These are phyloP conservation scores for Cystobasidium tubakii DNA, from an alignment of 768 basidiomycete genomes.

Conservation along the genomic window DNA sequence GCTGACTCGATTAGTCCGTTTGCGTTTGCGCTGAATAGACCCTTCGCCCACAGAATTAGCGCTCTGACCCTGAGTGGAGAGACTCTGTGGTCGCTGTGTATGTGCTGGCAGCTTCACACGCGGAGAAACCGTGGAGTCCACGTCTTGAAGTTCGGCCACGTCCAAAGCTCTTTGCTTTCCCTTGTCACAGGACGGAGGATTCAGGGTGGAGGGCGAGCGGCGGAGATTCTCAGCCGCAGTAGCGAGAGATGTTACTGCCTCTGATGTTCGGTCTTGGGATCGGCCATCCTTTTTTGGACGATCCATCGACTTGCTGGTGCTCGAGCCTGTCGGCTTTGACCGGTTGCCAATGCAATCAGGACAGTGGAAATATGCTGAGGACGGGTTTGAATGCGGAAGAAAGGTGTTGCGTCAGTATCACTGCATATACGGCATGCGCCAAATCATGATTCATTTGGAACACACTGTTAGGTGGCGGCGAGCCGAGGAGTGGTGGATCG, in stretches of 20 bases:
- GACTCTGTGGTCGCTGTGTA: background rate
- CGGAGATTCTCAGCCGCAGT: background rate
- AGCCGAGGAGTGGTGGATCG: conserved; percentile 62
- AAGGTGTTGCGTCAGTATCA: too few species aligned
- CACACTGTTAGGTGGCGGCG: conserved; percentile 63
- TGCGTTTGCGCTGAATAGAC: background rate
- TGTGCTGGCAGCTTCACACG: background rate
- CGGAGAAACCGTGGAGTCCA: background rate
- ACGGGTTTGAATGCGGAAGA: conserved; percentile 35
- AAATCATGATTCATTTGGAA: conserved; percentile 52
- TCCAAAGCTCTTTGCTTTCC: background rate
- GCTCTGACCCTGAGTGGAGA: background rate
- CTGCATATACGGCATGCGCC: background rate
- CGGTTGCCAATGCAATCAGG: background rate
- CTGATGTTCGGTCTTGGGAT: too few species aligned
- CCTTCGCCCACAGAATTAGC: too few species aligned
- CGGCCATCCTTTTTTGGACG: background rate
- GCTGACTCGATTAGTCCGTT: background rate
- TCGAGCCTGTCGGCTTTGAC: background rate
- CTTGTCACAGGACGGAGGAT: background rate
- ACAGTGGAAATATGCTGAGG: conserved; percentile 38
- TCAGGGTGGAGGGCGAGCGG: background rate
- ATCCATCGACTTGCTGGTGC: background rate
- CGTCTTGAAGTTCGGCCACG: background rate
- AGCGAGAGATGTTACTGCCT: too few species aligned